Percentiles rank a stretch among this genome's conserved stretches.
Conservation (phyloP, 371 early-diverging fungal genomes). For the Actinomortierella wolfii region DNA sequence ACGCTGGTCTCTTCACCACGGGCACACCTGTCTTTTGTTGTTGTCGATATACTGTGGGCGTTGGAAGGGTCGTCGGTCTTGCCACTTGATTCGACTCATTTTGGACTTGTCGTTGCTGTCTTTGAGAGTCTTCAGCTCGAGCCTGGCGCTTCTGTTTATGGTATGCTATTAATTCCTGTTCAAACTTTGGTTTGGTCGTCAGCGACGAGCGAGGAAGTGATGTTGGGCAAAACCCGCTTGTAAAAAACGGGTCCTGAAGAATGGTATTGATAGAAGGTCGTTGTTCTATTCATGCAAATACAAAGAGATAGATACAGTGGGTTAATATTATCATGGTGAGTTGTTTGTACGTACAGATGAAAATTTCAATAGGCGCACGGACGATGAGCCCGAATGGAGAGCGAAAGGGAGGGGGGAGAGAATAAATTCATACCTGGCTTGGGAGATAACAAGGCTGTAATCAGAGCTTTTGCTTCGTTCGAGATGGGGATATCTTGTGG, state of each 20-base stretch:
- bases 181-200: constrained; percentile 39
- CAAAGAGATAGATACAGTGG: too few species aligned
- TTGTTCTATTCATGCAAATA: constrained; percentile 27
- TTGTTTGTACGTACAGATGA: too few species aligned
- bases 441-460: constrained; percentile 77
- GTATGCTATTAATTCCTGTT: constrained; percentile 14
- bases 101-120: constrained; percentile 1
- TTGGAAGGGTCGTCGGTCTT: not conserved
- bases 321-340: not conserved
- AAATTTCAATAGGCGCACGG: too few species aligned
- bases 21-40: not conserved
- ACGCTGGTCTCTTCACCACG: not conserved
- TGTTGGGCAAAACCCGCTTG: constrained; percentile 47
- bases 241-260: constrained; percentile 52
- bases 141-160: constrained; percentile 3
- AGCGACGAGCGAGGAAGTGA: constrained; percentile 45
- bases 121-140: not conserved
- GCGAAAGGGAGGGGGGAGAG: not conserved
- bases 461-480: constrained; percentile 75
- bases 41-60: not conserved
- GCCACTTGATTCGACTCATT: not conserved
- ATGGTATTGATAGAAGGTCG: constrained; percentile 51
- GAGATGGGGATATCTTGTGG: constrained; percentile 75
- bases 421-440: constrained; percentile 62
- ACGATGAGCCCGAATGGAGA: too few species aligned